Conservation (phyloP, 169 alveolate genomes). For the Plasmodium blacklocki region DNA sequence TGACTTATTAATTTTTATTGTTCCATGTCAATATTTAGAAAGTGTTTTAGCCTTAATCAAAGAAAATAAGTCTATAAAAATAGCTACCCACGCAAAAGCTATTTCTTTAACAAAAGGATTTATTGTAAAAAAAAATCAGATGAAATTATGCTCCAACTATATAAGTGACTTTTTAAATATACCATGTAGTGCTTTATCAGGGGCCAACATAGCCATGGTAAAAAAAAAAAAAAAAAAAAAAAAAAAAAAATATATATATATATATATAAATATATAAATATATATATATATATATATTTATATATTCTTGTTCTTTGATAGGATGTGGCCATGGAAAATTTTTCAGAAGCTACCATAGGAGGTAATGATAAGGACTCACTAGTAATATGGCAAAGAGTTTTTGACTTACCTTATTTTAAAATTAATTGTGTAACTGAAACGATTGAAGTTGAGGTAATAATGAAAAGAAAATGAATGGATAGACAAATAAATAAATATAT, state of each 20-base stretch:
- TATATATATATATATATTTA: neutral
- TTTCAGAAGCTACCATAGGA: slow-evolving; percentile 95
- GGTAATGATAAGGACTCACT: slow-evolving; percentile 88
- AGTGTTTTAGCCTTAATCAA: slow-evolving; percentile 22
- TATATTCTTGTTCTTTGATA: neutral
- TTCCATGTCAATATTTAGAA: slow-evolving; percentile 92
- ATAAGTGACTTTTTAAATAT: slow-evolving; percentile 82
- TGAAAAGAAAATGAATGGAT: neutral
- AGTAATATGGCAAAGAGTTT: slow-evolving; percentile 87
- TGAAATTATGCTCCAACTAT: slow-evolving; percentile 82
- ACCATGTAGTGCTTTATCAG: slow-evolving; percentile 89
- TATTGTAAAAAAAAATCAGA: slow-evolving; percentile 80
- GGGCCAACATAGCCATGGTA: slow-evolving; percentile 93
- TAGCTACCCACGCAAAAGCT: slow-evolving; percentile 82
- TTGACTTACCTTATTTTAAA: slow-evolving; percentile 92
- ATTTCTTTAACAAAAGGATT: slow-evolving; percentile 90
- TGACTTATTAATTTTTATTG: slow-evolving; percentile 89
- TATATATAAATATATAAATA: neutral
- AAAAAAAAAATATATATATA: neutral
- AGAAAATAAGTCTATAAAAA: slow-evolving; percentile 39
- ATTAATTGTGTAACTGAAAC: slow-evolving; percentile 91
- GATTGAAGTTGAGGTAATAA: slow-evolving; percentile 89
- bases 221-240: too few species aligned
- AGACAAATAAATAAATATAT: neutral
- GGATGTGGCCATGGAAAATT: slow-evolving; percentile 93